A percentile compares a stretch with the other conserved stretches of the same genome.
Conservation (phyloP, 2,329 filamentous ascomycete genomes). For the Truncatella angustata region DNA sequence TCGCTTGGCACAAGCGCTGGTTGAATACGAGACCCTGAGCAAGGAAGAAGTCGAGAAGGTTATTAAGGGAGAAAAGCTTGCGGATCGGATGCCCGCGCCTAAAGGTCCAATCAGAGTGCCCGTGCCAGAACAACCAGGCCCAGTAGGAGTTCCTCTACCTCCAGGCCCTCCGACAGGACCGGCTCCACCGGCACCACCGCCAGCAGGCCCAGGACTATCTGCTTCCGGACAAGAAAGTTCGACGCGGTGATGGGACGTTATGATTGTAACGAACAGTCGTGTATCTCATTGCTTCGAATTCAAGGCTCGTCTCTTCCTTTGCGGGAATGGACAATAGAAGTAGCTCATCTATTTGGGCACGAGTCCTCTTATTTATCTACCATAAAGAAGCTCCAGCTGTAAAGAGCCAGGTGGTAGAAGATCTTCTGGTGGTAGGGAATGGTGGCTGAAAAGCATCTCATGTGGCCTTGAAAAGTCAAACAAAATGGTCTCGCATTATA, state of each 20-base stretch:
- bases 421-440: too few species aligned
- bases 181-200: slow-evolving; percentile 17
- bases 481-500: too few species aligned
- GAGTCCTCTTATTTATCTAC: too few species aligned
- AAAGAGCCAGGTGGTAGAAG: too few species aligned
- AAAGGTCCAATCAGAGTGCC: slow-evolving; percentile 68
- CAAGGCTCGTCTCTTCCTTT: too few species aligned
- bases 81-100: slow-evolving; percentile 62
- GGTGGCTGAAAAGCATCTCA: too few species aligned
- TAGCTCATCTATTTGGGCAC: too few species aligned
- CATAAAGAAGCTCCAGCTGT: too few species aligned
- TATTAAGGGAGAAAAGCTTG: slow-evolving; percentile 79
- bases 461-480: too few species aligned
- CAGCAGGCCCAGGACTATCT: not conserved
- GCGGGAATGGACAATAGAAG: too few species aligned
- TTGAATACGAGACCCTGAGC: slow-evolving; percentile 91
- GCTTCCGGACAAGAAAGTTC: not conserved
- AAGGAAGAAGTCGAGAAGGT: slow-evolving; percentile 89
- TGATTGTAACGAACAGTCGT: not conserved
- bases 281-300: too few species aligned
- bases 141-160: slow-evolving; percentile 20
- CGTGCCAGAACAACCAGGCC: slow-evolving; percentile 26
- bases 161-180: slow-evolving; percentile 18
- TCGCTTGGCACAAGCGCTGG: slow-evolving; percentile 79
- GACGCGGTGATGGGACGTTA: not conserved